These are phyloP conservation scores for Entomortierella lignicola DNA, from an alignment of 192 early-diverging fungal species.

Conservation along the genomic window DNA sequence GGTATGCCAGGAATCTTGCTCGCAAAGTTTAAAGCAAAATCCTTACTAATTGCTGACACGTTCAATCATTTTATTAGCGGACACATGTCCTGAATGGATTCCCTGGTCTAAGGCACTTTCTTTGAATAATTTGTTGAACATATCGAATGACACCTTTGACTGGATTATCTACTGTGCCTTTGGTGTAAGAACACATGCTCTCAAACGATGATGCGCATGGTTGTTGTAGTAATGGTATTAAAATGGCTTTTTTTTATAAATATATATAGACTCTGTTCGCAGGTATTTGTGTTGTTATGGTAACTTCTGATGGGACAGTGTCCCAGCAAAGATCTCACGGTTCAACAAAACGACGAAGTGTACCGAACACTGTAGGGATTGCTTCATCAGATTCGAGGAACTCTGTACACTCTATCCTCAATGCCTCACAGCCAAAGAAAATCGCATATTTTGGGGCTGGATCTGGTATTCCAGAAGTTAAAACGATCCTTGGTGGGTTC, in stretches of 20 bases:
- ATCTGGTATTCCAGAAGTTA: constrained; percentile 94
- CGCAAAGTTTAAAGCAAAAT: neutral
- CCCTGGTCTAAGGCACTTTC: constrained; percentile 48
- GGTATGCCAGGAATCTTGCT: neutral
- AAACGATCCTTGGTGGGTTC: constrained; percentile 94
- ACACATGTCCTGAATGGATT: constrained; percentile 49
- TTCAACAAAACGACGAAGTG: constrained; percentile 31
- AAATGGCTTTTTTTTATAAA: too few species aligned
- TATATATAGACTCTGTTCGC: constrained; percentile 42
- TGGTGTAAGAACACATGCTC: constrained; percentile 52
- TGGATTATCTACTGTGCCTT: constrained; percentile 55
- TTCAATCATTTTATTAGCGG: constrained; percentile 9
- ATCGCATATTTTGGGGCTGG: constrained; percentile 71
- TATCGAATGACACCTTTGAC: constrained; percentile 53
- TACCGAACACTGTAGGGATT: constrained; percentile 56
- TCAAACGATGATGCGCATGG: too few species aligned
- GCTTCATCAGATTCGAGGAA: constrained; percentile 65
- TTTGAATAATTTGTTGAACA: constrained; percentile 13
- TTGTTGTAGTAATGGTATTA: too few species aligned
- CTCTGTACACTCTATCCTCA: constrained; percentile 14
- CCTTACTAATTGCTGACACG: neutral
- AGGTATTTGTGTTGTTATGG: constrained; percentile 43
- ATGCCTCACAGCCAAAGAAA: constrained; percentile 42
- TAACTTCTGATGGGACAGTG: constrained; percentile 49
- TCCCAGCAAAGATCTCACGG: constrained; percentile 50